phyloP scores from a whole-genome alignment of 2,329 filamentous ascomycete genomes.

The Fusarium irregulare region DNA sequence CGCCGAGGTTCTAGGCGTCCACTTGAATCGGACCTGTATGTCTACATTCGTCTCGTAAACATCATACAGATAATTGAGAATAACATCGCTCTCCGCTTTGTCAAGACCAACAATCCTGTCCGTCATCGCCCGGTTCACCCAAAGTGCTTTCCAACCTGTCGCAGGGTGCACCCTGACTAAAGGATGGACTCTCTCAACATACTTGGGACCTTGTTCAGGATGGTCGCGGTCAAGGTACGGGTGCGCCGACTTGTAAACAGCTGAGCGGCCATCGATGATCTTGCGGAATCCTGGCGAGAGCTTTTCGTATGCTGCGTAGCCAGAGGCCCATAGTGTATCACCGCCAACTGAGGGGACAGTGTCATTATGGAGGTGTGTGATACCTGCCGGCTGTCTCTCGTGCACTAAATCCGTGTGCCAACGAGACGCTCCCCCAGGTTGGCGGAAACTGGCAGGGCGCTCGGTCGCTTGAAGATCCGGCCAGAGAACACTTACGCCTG shows the following conservation, averaged over 20 bases:
- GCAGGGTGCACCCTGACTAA: constrained; percentile 77
- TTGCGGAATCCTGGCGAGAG: constrained; percentile 75
- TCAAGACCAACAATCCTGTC: constrained; percentile 75
- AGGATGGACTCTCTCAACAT: constrained; percentile 75
- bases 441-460: constrained; percentile 68
- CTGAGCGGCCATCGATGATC: constrained; percentile 74
- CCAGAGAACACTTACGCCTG: constrained; percentile 76
- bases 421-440: constrained; percentile 73
- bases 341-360: constrained; percentile 73
- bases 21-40: constrained; percentile 78
- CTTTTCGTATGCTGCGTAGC: constrained; percentile 79
- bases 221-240: constrained; percentile 73
- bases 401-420: constrained; percentile 81
- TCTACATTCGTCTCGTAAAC: constrained; percentile 77
- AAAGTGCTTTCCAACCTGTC: constrained; percentile 79
- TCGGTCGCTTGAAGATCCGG: constrained; percentile 74
- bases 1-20: constrained; percentile 74
- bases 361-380: constrained; percentile 77
- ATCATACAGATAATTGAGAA: constrained; percentile 74
- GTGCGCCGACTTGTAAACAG: constrained; percentile 74
- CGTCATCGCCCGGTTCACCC: constrained; percentile 78
- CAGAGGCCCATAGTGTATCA: constrained; percentile 78
- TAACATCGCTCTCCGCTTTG: constrained; percentile 74
- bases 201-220: constrained; percentile 70
- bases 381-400: constrained; percentile 75